These are phyloP conservation scores for Amanita molliuscula DNA, from an alignment of 768 basidiomycete genomes.

Conservation along the genomic window DNA sequence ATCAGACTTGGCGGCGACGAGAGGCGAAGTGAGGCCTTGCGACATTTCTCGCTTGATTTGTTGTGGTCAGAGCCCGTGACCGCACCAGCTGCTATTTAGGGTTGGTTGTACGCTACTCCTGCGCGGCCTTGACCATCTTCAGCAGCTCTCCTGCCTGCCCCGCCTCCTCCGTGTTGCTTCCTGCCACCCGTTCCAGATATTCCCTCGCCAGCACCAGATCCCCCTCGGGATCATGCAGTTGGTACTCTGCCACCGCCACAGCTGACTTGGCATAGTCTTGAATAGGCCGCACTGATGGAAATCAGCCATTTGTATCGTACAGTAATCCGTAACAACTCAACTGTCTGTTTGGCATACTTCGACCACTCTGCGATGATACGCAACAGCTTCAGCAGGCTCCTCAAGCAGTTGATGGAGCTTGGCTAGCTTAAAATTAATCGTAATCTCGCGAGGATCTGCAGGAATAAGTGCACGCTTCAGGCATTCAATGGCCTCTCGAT, in stretches of 20 bases:
- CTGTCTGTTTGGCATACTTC: constrained; percentile 60
- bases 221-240: constrained; percentile 51
- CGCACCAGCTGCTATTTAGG: constrained; percentile 23
- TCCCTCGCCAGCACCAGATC: constrained; percentile 63
- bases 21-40: constrained; percentile 25
- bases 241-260: constrained; percentile 74
- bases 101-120: constrained; percentile 15
- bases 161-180: constrained; percentile 78
- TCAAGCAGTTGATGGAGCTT: constrained; percentile 57
- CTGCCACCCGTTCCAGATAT: constrained; percentile 63
- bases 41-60: constrained; percentile 34
- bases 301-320: constrained; percentile 14
- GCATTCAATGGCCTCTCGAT: constrained; percentile 84
- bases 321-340: constrained; percentile 22
- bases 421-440: constrained; percentile 65
- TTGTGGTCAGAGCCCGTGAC: constrained; percentile 28
- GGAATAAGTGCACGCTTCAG: constrained; percentile 82
- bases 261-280: constrained; percentile 80
- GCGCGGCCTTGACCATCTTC: constrained; percentile 37
- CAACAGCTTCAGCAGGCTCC: constrained; percentile 58
- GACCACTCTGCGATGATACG: constrained; percentile 74
- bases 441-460: constrained; percentile 68
- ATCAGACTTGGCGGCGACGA: constrained; percentile 14
- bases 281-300: constrained; percentile 47
- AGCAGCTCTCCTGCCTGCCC: constrained; percentile 62